Evolutionary conservation across 768 basidiomycete genomes (phyloP).

Genomic region (Roridomyces roridus): DNA sequence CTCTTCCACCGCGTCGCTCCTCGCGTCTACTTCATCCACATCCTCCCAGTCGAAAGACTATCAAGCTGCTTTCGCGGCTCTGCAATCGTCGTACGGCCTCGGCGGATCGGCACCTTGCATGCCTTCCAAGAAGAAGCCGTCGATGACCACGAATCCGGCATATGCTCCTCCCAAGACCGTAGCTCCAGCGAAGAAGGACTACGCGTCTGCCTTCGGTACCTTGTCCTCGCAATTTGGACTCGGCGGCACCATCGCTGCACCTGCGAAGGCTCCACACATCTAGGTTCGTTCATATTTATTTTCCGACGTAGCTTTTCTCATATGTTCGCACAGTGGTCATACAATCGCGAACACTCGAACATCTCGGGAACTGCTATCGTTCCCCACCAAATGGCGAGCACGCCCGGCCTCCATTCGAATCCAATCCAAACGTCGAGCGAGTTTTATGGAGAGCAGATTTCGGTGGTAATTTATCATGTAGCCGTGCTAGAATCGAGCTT

Average conservation of each 20-base stretch:
- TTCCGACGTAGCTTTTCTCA: no score
- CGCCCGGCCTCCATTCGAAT: no score
- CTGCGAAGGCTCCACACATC: no score
- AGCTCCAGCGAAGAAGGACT: neutral
- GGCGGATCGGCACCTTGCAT: constrained; percentile 1
- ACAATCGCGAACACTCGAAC: no score
- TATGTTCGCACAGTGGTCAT: no score
- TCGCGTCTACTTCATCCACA: neutral
- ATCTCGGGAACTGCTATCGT: no score
- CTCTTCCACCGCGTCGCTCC: neutral
- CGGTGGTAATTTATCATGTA: no score
- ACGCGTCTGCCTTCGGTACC: constrained; percentile 8
- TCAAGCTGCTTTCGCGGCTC: constrained; percentile 6
- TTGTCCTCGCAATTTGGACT: constrained; percentile 4
- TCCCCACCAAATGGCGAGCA: no score
- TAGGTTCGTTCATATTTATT: no score
- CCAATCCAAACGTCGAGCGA: no score
- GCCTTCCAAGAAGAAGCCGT: neutral
- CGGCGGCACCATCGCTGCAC: neutral
- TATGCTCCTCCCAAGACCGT: neutral
- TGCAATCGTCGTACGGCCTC: constrained; percentile 6
- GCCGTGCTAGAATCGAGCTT: no score
- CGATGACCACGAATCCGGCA: neutral
- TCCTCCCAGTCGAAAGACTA: constrained; percentile 4
- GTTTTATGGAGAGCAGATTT: no score